phyloP scores from a whole-genome alignment of 2,329 filamentous ascomycete species.

The Gaeumannomyces tritici region DNA sequence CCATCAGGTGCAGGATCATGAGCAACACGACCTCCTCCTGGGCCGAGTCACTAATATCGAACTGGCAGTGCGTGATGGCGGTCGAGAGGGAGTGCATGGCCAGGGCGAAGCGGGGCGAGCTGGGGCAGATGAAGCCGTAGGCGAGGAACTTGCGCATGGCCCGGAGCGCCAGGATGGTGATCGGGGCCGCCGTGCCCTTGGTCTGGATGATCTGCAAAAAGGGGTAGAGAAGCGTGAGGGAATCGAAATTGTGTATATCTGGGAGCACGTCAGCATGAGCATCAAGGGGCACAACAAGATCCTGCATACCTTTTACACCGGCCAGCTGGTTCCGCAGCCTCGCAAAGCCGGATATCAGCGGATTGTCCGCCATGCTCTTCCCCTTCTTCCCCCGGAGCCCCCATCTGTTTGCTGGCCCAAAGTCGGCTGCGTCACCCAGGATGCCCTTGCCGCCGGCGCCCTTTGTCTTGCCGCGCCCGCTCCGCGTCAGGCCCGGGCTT shows the following conservation, averaged over 20 bases:
- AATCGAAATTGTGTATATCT: conserved; percentile 86
- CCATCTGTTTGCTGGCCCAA: conserved; percentile 72
- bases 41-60: conserved; percentile 89
- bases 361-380: conserved; percentile 95
- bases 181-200: conserved; percentile 89
- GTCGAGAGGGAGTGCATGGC: conserved; percentile 93
- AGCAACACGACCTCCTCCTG: conserved; percentile 93
- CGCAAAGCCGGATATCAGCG: conserved; percentile 89
- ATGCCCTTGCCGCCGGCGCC: conserved; percentile 6
- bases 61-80: conserved; percentile 94
- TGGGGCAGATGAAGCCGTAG: conserved; percentile 79
- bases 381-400: conserved; percentile 89
- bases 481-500: conserved; percentile 4
- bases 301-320: conserved; percentile 59
- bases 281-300: too few relatives aligned
- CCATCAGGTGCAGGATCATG: conserved; percentile 94
- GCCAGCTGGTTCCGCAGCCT: conserved; percentile 81
- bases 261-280: not conserved
- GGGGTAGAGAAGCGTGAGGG: conserved; percentile 78
- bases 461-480: not conserved
- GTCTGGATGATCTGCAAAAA: conserved; percentile 96
- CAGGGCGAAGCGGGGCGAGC: conserved; percentile 77
- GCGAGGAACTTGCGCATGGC: conserved; percentile 94
- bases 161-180: conserved; percentile 87
- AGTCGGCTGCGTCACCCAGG: conserved; percentile 38